Conservation (phyloP, 164 flowering plant species). For the Annona squamosa region DNA sequence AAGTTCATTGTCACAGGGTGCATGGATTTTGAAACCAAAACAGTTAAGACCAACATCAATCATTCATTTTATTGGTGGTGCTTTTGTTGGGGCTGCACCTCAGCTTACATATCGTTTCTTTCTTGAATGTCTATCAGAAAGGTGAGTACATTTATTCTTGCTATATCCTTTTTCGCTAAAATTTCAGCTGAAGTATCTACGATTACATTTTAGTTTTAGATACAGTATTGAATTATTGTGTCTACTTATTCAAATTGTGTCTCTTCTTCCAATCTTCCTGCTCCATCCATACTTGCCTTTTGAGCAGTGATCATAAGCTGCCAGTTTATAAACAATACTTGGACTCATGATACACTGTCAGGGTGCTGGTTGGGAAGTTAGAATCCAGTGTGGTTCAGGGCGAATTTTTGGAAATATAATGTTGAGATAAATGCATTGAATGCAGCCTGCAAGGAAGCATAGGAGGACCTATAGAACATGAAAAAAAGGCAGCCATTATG, state of each 20-base stretch:
- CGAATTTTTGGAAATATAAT: background rate
- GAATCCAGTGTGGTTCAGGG: background rate
- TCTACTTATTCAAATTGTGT: background rate
- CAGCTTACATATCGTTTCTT: constrained; percentile 90
- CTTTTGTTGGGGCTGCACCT: constrained; percentile 98
- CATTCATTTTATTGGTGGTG: constrained; percentile 87
- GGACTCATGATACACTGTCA: background rate
- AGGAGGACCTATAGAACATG: background rate
- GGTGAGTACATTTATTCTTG: constrained; percentile 37
- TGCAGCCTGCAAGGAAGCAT: background rate
- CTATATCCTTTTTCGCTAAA: background rate
- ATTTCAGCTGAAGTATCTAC: background rate
- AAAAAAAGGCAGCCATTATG: no score
- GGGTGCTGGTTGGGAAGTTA: background rate
- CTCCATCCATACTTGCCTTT: background rate
- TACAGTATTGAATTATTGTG: background rate
- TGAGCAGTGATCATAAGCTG: background rate
- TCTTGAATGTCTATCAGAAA: constrained; percentile 82
- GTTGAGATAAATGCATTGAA: background rate
- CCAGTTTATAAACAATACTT: background rate
- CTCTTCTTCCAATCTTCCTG: background rate
- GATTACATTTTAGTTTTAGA: background rate
- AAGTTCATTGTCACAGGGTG: constrained; percentile 42
- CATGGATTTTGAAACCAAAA: constrained; percentile 84
- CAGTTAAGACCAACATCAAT: constrained; percentile 42